Conservation (phyloP, 2,329 filamentous ascomycete species). For the Fusarium decemcellulare region DNA sequence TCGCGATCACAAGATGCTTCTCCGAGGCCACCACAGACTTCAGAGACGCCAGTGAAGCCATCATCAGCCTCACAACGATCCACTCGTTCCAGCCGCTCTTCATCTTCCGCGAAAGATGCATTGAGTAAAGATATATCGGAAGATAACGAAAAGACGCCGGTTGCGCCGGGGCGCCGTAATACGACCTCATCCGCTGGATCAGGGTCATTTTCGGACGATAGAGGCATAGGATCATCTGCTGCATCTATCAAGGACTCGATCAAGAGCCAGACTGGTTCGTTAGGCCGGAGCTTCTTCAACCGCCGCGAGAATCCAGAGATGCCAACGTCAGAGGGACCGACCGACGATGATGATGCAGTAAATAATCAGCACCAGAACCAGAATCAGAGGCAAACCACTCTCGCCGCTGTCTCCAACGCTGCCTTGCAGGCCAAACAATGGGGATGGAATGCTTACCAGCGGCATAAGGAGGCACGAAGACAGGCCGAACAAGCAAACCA, state of each 20-base stretch:
- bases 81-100: conserved; percentile 67
- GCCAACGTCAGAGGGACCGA: conserved; percentile 51
- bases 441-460: conserved; percentile 70
- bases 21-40: conserved; percentile 56
- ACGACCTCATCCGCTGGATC: conserved; percentile 57
- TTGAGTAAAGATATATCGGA: conserved; percentile 56
- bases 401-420: conserved; percentile 69
- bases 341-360: conserved; percentile 43
- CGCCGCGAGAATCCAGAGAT: conserved; percentile 56
- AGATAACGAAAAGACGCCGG: conserved; percentile 46
- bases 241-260: conserved; percentile 54
- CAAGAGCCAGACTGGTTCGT: conserved; percentile 57
- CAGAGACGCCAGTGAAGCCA: conserved; percentile 52
- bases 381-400: conserved; percentile 56
- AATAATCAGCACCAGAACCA: conserved; percentile 49
- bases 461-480: conserved; percentile 60
- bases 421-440: conserved; percentile 71
- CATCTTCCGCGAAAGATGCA: conserved; percentile 60
- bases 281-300: conserved; percentile 58
- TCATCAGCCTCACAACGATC: conserved; percentile 57
- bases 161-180: conserved; percentile 51
- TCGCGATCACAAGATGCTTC: conserved; percentile 71
- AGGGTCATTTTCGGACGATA: conserved; percentile 41
- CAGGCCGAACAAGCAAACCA: conserved; percentile 49
- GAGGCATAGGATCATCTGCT: conserved; percentile 50